A percentile compares a stretch with the other conserved stretches of the same genome.
Conservation (phyloP, 306 rosid genomes). For the Vigna hirtella region DNA sequence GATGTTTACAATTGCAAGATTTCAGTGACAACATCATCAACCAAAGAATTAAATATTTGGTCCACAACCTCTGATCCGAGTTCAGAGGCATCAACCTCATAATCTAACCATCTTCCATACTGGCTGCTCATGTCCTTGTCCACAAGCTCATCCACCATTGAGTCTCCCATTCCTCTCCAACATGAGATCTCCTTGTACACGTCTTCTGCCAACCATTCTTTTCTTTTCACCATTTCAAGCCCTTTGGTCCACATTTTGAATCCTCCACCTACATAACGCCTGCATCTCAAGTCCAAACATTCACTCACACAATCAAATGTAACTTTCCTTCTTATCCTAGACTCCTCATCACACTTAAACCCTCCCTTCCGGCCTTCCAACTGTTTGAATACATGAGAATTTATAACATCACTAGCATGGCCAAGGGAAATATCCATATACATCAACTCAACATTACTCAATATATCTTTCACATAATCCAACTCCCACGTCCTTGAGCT, state of each 20-base stretch:
- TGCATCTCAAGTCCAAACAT: slow-evolving; percentile 75
- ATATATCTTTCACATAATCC: slow-evolving; percentile 71
- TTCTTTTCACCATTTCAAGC: slow-evolving; percentile 67
- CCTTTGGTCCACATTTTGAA: slow-evolving; percentile 78
- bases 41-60: slow-evolving; percentile 70
- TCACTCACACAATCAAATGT: slow-evolving; percentile 78
- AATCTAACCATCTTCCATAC: slow-evolving; percentile 82
- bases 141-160: slow-evolving; percentile 92
- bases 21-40: slow-evolving; percentile 69
- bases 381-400: slow-evolving; percentile 66
- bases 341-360: slow-evolving; percentile 41
- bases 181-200: slow-evolving; percentile 74
- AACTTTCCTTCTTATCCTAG: slow-evolving; percentile 62
- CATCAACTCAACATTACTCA: slow-evolving; percentile 70
- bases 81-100: slow-evolving; percentile 65
- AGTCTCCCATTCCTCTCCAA: slow-evolving; percentile 75
- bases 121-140: slow-evolving; percentile 87
- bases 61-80: slow-evolving; percentile 75
- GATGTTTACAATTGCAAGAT: slow-evolving; percentile 48
- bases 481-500: slow-evolving; percentile 67
- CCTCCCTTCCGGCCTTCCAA: slow-evolving; percentile 67
- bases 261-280: slow-evolving; percentile 65
- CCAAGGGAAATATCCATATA: slow-evolving; percentile 71
- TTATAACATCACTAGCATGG: slow-evolving; percentile 58
- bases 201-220: slow-evolving; percentile 71